Percentiles rank a stretch among this genome's conserved stretches.
Conservation (phyloP, 176 grass and related monocot species). For the Triticum timopheevii region DNA sequence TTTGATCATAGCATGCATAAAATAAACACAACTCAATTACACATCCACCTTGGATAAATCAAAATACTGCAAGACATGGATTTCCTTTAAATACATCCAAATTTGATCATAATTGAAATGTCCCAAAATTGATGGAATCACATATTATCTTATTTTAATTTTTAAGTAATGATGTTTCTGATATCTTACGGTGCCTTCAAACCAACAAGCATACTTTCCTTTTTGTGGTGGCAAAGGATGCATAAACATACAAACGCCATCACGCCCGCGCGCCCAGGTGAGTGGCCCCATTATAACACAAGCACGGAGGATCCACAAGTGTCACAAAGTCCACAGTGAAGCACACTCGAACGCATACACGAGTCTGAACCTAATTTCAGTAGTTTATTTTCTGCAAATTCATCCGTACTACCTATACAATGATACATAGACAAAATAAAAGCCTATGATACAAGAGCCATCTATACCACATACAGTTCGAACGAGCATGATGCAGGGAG, state of each 20-base stretch:
- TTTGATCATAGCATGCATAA: background rate
- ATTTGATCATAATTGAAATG: background rate
- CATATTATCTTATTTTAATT: background rate
- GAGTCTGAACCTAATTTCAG: background rate
- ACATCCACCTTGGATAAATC: background rate
- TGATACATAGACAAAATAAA: background rate
- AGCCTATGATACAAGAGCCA: background rate
- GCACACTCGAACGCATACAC: background rate
- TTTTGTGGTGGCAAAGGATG: background rate
- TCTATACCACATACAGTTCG: constrained; percentile 6
- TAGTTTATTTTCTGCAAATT: background rate
- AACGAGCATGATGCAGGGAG: background rate
- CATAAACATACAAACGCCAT: background rate
- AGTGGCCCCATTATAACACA: background rate
- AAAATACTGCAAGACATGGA: constrained; percentile 3
- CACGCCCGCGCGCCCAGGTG: background rate
- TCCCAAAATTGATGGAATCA: background rate
- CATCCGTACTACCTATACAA: background rate
- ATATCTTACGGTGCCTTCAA: background rate
- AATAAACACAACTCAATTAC: background rate
- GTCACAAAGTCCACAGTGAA: background rate
- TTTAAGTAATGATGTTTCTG: background rate
- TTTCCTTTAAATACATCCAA: background rate
- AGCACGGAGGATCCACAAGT: background rate
- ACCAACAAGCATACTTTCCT: background rate